phyloP scores from a whole-genome alignment of 208 protist genomes.

The Wallacemonas collosoma region DNA sequence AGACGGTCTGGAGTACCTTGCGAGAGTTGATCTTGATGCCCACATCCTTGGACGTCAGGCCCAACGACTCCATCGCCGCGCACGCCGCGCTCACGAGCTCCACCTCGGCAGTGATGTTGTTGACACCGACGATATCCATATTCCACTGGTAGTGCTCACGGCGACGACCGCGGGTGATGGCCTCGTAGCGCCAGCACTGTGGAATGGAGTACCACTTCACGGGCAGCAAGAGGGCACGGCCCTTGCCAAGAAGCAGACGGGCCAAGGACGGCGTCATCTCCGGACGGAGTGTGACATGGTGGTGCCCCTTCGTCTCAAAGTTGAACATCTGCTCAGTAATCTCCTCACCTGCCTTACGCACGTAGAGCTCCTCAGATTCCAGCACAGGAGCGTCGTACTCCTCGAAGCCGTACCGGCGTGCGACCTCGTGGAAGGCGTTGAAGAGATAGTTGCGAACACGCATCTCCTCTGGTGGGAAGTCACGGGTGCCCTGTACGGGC shows the following conservation, averaged over 20 bases:
- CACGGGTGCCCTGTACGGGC: slow-evolving; percentile 93
- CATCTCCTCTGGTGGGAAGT: slow-evolving; percentile 97
- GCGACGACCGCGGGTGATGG: slow-evolving; percentile 93
- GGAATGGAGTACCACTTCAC: slow-evolving; percentile 96
- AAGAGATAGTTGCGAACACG: slow-evolving; percentile 92
- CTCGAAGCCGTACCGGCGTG: slow-evolving; percentile 91
- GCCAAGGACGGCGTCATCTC: slow-evolving; percentile 97
- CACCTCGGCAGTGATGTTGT: slow-evolving; percentile 88
- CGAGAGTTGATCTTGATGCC: slow-evolving; percentile 93
- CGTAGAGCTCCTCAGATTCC: slow-evolving; percentile 93
- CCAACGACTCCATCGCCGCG: slow-evolving; percentile 75
- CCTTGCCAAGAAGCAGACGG: slow-evolving; percentile 88
- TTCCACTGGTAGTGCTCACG: slow-evolving; percentile 98
- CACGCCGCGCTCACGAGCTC: slow-evolving; percentile 92
- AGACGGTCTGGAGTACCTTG: slow-evolving; percentile 89
- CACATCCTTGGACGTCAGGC: slow-evolving; percentile 89
- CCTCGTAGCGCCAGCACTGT: slow-evolving; percentile 97
- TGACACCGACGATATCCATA: slow-evolving; percentile 96
- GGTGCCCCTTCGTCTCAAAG: slow-evolving; percentile 94
- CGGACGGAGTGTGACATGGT: slow-evolving; percentile 92
- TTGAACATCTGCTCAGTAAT: slow-evolving; percentile 98
- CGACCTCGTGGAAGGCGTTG: slow-evolving; percentile 81
- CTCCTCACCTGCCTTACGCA: slow-evolving; percentile 95
- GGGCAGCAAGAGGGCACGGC: slow-evolving; percentile 88
- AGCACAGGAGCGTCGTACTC: slow-evolving; percentile 97